Conservation (phyloP, 768 basidiomycete genomes). For the Saitozyma podzolica region DNA sequence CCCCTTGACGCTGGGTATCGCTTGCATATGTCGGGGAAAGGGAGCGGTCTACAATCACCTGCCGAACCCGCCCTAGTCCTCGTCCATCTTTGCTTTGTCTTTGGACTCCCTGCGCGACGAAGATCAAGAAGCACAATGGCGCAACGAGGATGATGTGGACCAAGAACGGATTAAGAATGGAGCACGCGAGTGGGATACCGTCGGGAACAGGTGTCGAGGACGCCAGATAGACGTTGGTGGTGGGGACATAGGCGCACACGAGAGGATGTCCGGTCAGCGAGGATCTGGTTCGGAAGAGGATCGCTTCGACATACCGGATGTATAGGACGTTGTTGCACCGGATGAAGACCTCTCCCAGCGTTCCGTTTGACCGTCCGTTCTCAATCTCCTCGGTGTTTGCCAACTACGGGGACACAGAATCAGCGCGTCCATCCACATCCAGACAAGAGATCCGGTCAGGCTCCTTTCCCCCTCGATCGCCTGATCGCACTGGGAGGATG, state of each 20-base stretch:
- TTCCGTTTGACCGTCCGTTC: constrained; percentile 90
- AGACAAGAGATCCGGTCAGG: not conserved
- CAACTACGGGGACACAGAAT: constrained; percentile 59
- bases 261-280: no score
- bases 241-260: no score
- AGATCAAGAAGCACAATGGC: not conserved
- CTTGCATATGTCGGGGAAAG: no score
- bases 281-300: not conserved
- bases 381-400: constrained; percentile 99
- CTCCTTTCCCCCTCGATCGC: not conserved
- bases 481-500: no score
- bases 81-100: constrained; percentile 34
- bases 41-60: not conserved
- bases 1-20: no score
- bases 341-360: constrained; percentile 98
- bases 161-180: not conserved
- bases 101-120: constrained; percentile 28
- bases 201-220: not conserved
- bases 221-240: not conserved
- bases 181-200: not conserved
- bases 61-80: constrained; percentile 18
- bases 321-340: constrained; percentile 94
- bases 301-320: constrained; percentile 56
- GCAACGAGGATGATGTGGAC: not conserved
- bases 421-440: not conserved